Conservation (phyloP, 73 alveolate species). For the Halteria grandinella region DNA sequence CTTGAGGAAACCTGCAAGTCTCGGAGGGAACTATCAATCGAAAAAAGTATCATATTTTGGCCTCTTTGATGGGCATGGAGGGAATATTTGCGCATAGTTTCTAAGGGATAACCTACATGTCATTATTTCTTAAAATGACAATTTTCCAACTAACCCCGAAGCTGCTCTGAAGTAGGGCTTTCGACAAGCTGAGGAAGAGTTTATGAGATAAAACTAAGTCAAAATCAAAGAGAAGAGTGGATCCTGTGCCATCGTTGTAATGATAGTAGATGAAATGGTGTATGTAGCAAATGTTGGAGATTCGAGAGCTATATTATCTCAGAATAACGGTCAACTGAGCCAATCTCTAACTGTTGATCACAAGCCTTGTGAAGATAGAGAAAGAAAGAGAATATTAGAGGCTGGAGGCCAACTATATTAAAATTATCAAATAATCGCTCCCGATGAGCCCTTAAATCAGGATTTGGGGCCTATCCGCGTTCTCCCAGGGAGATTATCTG, state of each 20-base stretch:
- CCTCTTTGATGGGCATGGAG: too few relatives aligned
- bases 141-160: too few relatives aligned
- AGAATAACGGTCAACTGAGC: constrained; percentile 73
- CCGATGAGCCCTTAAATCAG: constrained; percentile 46
- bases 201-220: too few relatives aligned
- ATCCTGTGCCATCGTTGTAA: constrained; percentile 88
- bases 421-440: constrained; percentile 21
- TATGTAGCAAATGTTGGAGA: constrained; percentile 90
- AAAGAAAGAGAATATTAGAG: constrained; percentile 12
- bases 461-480: constrained; percentile 82
- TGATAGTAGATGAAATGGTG: constrained; percentile 81
- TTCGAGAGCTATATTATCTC: constrained; percentile 88
- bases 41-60: too few relatives aligned
- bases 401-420: constrained; percentile 61
- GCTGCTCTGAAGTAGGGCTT: too few relatives aligned
- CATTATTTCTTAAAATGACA: too few relatives aligned
- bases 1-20: too few relatives aligned
- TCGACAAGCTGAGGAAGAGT: too few relatives aligned
- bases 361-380: constrained; percentile 50
- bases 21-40: too few relatives aligned
- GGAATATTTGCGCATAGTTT: too few relatives aligned
- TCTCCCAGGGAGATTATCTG: constrained; percentile 80
- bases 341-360: constrained; percentile 49
- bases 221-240: too few relatives aligned
- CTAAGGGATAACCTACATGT: too few relatives aligned